These are phyloP conservation scores for Phaseolus lunatus DNA, from an alignment of 306 rosid genomes.

Conservation along the genomic window DNA sequence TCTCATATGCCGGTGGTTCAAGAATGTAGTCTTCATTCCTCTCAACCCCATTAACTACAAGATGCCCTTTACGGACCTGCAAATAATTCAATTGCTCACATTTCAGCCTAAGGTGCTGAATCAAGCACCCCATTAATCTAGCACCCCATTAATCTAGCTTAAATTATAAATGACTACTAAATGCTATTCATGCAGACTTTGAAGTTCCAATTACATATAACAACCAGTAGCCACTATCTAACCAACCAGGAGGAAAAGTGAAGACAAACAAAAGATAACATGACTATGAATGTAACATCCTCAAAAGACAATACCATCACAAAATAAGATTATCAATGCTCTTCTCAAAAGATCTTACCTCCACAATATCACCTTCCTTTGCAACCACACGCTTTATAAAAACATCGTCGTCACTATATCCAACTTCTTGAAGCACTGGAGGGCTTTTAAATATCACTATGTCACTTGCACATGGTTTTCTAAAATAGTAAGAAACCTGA, in stretches of 20 bases:
- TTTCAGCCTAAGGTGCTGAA: not conserved
- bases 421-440: constrained; percentile 95
- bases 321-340: constrained; percentile 1
- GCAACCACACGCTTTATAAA: constrained; percentile 94
- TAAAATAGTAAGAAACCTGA: constrained; percentile 92
- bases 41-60: constrained; percentile 90
- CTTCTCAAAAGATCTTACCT: constrained; percentile 62
- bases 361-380: constrained; percentile 88
- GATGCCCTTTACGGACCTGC: constrained; percentile 92
- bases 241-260: not conserved
- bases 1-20: constrained; percentile 82
- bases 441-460: constrained; percentile 95
- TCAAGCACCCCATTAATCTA: constrained; percentile 29
- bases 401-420: constrained; percentile 90
- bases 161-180: constrained; percentile 18
- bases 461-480: constrained; percentile 94
- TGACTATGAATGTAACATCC: not conserved
- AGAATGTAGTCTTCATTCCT: constrained; percentile 81
- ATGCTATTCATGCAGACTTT: constrained; percentile 24
- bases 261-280: constrained; percentile 17
- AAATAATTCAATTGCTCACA: constrained; percentile 23
- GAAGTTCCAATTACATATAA: constrained; percentile 22
- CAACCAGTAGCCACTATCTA: constrained; percentile 1
- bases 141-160: constrained; percentile 19
- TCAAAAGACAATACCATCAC: constrained; percentile 12